Evolutionary conservation across 129 eudicot genomes (phyloP).

Genomic region (Tagetes erecta): DNA sequence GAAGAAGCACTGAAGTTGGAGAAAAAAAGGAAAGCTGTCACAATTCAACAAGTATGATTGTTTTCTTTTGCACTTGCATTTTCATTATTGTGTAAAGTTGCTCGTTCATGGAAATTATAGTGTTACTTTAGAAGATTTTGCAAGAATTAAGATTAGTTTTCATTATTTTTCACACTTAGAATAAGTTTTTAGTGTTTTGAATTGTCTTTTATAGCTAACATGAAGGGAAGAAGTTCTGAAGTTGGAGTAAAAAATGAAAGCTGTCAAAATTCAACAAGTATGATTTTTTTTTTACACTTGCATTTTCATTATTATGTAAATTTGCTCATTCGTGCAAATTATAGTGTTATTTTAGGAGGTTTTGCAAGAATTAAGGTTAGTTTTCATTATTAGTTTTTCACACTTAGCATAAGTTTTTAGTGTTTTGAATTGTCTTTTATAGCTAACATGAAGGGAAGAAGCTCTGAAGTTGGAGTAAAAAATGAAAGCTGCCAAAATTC

Average conservation of each 20-base stretch:
- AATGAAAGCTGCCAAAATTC: slow-evolving; percentile 25
- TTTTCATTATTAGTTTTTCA: neutral
- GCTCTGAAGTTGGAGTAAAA: slow-evolving; percentile 14
- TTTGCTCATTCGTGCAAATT: neutral
- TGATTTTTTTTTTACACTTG: slow-evolving; percentile 23
- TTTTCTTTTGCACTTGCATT: slow-evolving; percentile 21
- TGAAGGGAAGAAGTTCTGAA: slow-evolving; percentile 12
- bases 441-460: slow-evolving; percentile 18
- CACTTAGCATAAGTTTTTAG: neutral
- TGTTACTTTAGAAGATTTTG: neutral
- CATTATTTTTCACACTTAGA: neutral
- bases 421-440: neutral
- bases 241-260: slow-evolving; percentile 18
- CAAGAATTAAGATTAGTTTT: slow-evolving; percentile 17
- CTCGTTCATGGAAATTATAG: neutral
- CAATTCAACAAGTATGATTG: slow-evolving; percentile 24
- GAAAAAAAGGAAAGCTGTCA: slow-evolving; percentile 26
- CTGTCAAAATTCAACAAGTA: slow-evolving; percentile 26
- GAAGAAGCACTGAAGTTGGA: neutral
- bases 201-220: slow-evolving; percentile 9
- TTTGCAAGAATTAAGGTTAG: slow-evolving; percentile 12
- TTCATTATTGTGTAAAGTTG: neutral
- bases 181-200: neutral
- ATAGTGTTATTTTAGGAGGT: neutral
- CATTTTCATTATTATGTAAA: neutral